These are phyloP conservation scores for Populus euphratica DNA, from an alignment of 345 rosid genomes.

Conservation along the genomic window DNA sequence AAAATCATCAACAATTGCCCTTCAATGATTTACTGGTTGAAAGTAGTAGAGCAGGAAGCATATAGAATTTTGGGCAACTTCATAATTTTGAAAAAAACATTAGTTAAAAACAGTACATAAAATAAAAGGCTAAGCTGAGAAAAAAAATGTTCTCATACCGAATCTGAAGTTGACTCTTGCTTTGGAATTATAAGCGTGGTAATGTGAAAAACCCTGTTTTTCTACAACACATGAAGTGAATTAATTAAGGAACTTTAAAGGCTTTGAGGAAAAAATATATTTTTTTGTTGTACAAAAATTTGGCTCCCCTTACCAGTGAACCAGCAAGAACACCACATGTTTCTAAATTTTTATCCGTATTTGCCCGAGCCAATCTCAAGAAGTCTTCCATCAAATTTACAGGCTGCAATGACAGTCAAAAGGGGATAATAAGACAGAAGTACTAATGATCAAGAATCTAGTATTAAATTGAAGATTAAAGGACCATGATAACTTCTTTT, in stretches of 20 bases:
- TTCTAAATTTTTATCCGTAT: slow-evolving; percentile 84
- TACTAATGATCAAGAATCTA: slow-evolving; percentile 9
- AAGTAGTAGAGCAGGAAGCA: no score
- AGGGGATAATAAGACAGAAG: slow-evolving; percentile 11
- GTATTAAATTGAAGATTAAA: not conserved
- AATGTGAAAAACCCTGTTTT: slow-evolving; percentile 90
- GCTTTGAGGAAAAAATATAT: not conserved
- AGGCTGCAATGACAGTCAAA: slow-evolving; percentile 49
- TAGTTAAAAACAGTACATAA: no score
- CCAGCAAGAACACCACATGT: slow-evolving; percentile 97
- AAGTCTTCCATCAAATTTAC: slow-evolving; percentile 84
- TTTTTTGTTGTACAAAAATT: not conserved
- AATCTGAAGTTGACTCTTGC: slow-evolving; percentile 98
- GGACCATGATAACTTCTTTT: not conserved
- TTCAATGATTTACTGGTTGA: no score
- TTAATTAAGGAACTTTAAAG: slow-evolving; percentile 11
- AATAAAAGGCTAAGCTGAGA: not conserved
- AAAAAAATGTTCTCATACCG: slow-evolving; percentile 40
- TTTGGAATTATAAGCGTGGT: slow-evolving; percentile 91
- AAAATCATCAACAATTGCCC: no score
- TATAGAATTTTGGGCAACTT: no score
- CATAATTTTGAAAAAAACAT: no score
- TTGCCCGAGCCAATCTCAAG: slow-evolving; percentile 69
- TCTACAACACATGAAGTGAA: slow-evolving; percentile 38
- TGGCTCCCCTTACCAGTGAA: slow-evolving; percentile 57